Base-by-base conservation (phyloP, 2,329 filamentous ascomycete species). In the Talaromyces pinophilus region DNA sequence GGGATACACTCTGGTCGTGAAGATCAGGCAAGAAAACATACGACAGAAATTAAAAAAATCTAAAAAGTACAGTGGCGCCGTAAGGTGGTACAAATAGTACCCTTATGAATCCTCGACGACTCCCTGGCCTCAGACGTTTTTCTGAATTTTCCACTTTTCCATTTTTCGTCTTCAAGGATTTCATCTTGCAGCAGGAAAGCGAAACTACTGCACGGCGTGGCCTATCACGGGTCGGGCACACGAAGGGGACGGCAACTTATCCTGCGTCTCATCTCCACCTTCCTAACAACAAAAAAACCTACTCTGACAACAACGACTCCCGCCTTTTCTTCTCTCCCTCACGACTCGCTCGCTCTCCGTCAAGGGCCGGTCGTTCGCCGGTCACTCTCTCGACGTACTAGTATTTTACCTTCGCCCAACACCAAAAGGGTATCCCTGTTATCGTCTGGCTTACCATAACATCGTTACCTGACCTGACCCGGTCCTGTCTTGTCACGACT, bases 181-280 rank as follows among this genome's bases (percentile, higher is more conserved):
- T 52, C 33, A 46, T 60, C 52, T 64, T 46, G 62, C 62, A 64
- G 62, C 60, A 50, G 44, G 42, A 60, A 48, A 33, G 52, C 5
- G 40, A 42, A 50, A 55, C 65, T 63, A 67, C 60, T 67, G 65
- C 65, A 63, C 61, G 54, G 2, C 1, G 44, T 28, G 55, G 65
- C 65, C 65, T 67, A 67, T 67, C 64, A 66, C 59, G 42, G 54
- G 33, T 25, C 40, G 44, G 44, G 22, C 63, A 59, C 42, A 50
- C 44, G 19, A 42, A 48, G 59, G 59, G 28, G 35, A 59, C 65
- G 59, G 64, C 59, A 66, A 59, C 60, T 50, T 38, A 59, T 57
- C 62, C 55, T 44, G 62, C 62, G 40, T 64, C 52, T 35, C 63
- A 52, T 44, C 62, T 42, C 62, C 62, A 64, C 54, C 52, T 38